Evolutionary conservation across 148 eudicot species (phyloP).

Genomic region (Camellia granthamiana): DNA sequence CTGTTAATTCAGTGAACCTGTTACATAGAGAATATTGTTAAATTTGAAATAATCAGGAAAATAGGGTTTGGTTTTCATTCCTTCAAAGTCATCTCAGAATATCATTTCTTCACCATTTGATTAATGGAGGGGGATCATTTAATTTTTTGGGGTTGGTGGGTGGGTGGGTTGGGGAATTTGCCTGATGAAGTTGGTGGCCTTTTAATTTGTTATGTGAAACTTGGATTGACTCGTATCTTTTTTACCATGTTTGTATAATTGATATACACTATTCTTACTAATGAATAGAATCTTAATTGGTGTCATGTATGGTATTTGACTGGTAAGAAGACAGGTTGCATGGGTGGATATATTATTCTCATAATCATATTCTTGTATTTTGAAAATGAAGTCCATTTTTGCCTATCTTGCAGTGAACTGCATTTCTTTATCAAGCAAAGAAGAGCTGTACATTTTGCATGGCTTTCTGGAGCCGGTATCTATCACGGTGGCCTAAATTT

Average conservation of each 20-base stretch:
- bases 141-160: not conserved
- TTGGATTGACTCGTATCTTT: not conserved
- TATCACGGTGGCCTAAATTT: conserved; percentile 95
- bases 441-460: conserved; percentile 94
- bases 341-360: conserved; percentile 5
- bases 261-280: not conserved
- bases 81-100: not conserved
- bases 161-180: not conserved
- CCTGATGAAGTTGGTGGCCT: not conserved
- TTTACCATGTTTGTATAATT: not conserved
- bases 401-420: conserved; percentile 71
- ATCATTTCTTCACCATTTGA: not conserved
- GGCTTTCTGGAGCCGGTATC: conserved; percentile 97
- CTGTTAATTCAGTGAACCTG: not conserved
- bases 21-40: not conserved
- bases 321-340: not conserved
- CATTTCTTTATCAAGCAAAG: conserved; percentile 90
- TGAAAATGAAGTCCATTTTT: conserved; percentile 21
- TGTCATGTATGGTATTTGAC: not conserved
- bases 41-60: not conserved
- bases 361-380: not conserved
- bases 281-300: not conserved
- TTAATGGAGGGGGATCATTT: not conserved
- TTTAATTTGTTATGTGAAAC: not conserved
- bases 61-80: not conserved